Conservation (phyloP, 2,329 filamentous ascomycete species). For the Fusarium illudens region DNA sequence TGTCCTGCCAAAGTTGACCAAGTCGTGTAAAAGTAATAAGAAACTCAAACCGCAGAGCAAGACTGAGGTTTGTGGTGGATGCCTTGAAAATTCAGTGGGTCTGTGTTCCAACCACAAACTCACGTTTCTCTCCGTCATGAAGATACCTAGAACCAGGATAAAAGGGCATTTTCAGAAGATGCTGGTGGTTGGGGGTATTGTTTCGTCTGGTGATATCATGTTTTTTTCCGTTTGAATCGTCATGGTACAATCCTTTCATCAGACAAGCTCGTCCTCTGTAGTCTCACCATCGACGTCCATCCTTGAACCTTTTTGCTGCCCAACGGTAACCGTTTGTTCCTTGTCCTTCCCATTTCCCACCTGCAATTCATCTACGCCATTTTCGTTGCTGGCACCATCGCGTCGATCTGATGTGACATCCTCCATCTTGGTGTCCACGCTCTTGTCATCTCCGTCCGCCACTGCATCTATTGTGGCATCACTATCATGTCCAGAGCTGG, state of each 20-base stretch:
- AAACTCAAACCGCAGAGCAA: neutral
- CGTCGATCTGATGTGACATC: neutral
- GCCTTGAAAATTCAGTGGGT: conserved; percentile 34
- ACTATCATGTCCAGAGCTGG: neutral
- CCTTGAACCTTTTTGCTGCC: neutral
- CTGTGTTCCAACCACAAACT: neutral
- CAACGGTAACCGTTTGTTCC: neutral
- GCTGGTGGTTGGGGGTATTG: neutral
- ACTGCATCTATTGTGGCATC: conserved; percentile 25
- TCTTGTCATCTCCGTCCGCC: neutral
- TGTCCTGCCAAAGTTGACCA: neutral
- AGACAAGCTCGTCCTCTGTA: conserved; percentile 9
- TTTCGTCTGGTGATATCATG: neutral
- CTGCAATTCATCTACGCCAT: conserved; percentile 3
- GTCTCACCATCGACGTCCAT: conserved; percentile 26
- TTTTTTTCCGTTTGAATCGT: neutral
- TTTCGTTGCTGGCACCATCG: neutral
- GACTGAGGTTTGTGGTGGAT: conserved; percentile 19
- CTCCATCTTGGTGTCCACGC: neutral
- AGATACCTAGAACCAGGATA: neutral
- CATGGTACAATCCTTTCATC: neutral
- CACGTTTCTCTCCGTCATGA: neutral
- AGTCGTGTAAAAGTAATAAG: neutral
- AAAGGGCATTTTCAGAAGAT: neutral
- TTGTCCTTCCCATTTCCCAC: neutral